Evolutionary conservation across 129 eudicot genomes (phyloP).

Genomic region (Flaveria bidentis): DNA sequence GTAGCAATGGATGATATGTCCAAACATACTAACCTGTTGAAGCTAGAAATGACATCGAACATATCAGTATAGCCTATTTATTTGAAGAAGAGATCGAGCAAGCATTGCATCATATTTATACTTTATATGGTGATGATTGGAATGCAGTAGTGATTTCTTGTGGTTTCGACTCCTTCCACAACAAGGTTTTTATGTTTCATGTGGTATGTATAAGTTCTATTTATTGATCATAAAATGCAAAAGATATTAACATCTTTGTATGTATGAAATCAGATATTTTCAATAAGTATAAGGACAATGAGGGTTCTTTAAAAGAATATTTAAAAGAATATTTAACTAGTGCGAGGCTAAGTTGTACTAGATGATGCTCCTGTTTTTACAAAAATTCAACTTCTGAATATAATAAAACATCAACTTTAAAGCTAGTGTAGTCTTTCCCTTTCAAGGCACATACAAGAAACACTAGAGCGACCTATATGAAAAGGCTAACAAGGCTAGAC

Average conservation of each 20-base stretch:
- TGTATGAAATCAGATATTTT: not conserved
- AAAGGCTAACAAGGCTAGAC: not conserved
- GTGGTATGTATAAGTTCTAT: not conserved
- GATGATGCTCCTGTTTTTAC: too few species aligned
- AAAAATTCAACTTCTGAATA: too few species aligned
- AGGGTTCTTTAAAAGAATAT: too few species aligned
- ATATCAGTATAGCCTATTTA: not conserved
- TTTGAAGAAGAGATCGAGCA: not conserved
- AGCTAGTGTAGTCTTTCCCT: too few species aligned
- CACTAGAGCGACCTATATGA: not conserved
- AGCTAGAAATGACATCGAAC: not conserved
- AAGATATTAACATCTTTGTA: not conserved
- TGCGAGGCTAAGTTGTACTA: too few species aligned
- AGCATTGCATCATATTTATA: constrained; percentile 2
- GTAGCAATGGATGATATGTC: not conserved
- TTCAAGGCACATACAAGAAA: too few species aligned
- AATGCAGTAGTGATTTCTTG: not conserved
- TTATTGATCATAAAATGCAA: not conserved
- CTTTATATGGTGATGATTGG: not conserved
- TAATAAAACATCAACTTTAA: too few species aligned
- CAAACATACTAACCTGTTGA: not conserved
- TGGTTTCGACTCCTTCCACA: constrained; percentile 13
- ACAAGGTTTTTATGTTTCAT: constrained; percentile 7
- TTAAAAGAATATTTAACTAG: too few species aligned
- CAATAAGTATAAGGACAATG: not conserved